Conservation (phyloP, 345 rosid genomes). For the Heritiera littoralis region DNA sequence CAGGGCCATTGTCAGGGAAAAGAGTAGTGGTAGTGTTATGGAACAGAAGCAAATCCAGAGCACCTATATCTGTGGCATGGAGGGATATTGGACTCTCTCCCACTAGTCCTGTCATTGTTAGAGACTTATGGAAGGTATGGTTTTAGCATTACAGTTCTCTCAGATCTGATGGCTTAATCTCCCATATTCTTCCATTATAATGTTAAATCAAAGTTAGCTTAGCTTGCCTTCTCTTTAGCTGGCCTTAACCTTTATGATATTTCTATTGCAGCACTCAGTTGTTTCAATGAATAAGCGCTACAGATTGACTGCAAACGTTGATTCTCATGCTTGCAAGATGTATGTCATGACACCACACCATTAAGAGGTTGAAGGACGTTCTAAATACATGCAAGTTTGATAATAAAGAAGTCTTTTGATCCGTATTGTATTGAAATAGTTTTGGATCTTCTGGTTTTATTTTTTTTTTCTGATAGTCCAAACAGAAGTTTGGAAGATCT, state of each 20-base stretch:
- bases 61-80: constrained; percentile 43
- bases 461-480: not conserved
- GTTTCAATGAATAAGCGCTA: constrained; percentile 29
- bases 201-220: no score
- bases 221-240: not conserved
- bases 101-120: constrained; percentile 20
- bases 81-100: constrained; percentile 48
- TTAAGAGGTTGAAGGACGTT: constrained; percentile 2
- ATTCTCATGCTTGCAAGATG: constrained; percentile 45
- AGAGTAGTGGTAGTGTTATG: constrained; percentile 47
- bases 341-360: constrained; percentile 27
- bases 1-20: constrained; percentile 42
- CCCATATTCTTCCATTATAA: no score
- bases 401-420: not conserved
- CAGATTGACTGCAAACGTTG: constrained; percentile 34
- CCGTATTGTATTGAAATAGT: no score
- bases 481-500: not conserved
- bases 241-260: not conserved
- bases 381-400: not conserved
- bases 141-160: not conserved
- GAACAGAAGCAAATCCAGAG: constrained; percentile 41
- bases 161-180: not conserved
- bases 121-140: constrained; percentile 55
- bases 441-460: not conserved
- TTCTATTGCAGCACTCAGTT: constrained; percentile 34